Base-by-base conservation (phyloP, 2,329 filamentous ascomycete species). In the Aspergillus jensenii region DNA sequence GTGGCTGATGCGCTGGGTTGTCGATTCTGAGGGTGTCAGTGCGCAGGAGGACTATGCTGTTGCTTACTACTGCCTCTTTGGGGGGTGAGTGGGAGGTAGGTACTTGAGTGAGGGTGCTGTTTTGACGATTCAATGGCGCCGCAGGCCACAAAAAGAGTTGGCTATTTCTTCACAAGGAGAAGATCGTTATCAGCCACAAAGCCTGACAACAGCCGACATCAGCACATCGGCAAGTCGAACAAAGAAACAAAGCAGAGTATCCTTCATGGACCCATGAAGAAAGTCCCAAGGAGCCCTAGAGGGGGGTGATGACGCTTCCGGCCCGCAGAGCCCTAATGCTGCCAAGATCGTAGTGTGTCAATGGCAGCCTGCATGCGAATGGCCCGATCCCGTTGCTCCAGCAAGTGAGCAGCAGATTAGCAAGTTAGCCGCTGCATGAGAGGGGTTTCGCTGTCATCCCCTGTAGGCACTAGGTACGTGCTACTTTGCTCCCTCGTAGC, bases 251-350 rank as follows among this genome's bases (percentile, higher is more conserved):
- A 52, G 17, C 4, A 44, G 15, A 44, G 14, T n/a, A 15, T 15
- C 15, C 12, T 6, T 37, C 12, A 37, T n/a, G 25, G 27, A 31
- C 27, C 27, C 27, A 23, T 23, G 39, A 44, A 55, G 45, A 47
- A 55, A 48, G 45, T 33, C 52, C 39, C 19, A 40, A 33, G 27
- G 9, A 33, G 15, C 12, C 35, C 35, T n/a, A 37, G 35, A 37
- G 35, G 35, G 35, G 15, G 35, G 14, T 21, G 6, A 37, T 37
- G 35, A 37, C 35, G 19, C 37, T 41, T 15, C 25, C 55, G 21
- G 41, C 27, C 43, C 49, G 35, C 37, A 37, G 43, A 53, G 51
- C 56, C 50, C 50, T 58, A 53, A 58, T 44, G 55, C 55, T 21
- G 55, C 49, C 35, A 49, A 58, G 50, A 23, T 44, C 3, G 37